Base-by-base conservation (phyloP, 169 alveolate species). In the Cryptosporidium tyzzeri region DNA sequence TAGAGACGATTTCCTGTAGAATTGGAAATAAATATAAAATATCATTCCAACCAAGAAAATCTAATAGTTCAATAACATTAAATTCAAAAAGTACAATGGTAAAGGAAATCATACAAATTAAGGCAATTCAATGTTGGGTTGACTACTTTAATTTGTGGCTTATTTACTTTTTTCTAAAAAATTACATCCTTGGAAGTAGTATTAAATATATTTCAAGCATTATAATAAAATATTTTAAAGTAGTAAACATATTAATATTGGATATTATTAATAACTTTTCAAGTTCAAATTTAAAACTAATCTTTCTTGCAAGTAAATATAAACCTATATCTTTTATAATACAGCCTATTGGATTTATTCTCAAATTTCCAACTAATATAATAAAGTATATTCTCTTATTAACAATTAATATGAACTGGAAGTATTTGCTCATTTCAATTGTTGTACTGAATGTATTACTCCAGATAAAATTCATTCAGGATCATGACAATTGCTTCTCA, bases 61-160 rank as follows among this genome's bases (percentile, higher is more conserved):
- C 14, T 2, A 23, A 58, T n/a, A 73, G n/a, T 18, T 16, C 68
- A 4, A 26, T 73, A 31, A 53, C 51, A 37, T 18, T 73, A n/a
- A 73, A 58, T 39, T 58, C 86, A 7, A 53, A 73, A 59, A 73
- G 70, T 41, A 8, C 31, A 3, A 55, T 33, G 51, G 68, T 71
- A 73, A 73, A 23, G 1, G 53, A 73, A 59, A 31, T 73, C 21
- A 31, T 55, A 31, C 37, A 31, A 8, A 21, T 73, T 21, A 73
- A 73, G 26, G 21, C 8, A 16, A 10, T 73, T 16, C 86, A 73
- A 26, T 73, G 86, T 41, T 73, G 86, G 86, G 35, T 33, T 2
- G 86, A 73, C 50, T 73, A 73, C 68, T 73, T 73, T 41, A n/a
- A 41, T 41, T 41, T 73, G 26, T 73, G 86, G 86, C 68, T 73